Evolutionary conservation across 768 basidiomycete genomes (phyloP).

Genomic region (Auricularia sp.): DNA sequence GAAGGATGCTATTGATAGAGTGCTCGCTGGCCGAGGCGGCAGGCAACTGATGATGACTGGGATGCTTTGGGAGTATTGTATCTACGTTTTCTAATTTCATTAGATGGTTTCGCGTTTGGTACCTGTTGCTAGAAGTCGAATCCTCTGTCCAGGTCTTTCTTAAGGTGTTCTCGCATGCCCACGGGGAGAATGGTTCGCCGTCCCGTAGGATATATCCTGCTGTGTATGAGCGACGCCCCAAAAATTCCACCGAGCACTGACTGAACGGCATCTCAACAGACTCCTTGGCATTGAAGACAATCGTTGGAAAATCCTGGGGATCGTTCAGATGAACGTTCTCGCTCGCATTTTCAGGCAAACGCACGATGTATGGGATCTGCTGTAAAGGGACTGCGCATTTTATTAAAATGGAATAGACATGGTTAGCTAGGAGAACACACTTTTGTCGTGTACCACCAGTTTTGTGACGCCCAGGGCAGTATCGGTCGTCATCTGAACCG

Average conservation of each 20-base stretch:
- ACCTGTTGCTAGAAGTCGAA: slow-evolving; percentile 56
- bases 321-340: background rate
- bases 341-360: slow-evolving; percentile 16
- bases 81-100: background rate
- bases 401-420: background rate
- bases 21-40: background rate
- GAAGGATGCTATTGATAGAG: background rate
- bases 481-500: slow-evolving; percentile 97
- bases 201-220: slow-evolving; percentile 39
- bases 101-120: background rate
- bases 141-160: slow-evolving; percentile 76
- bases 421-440: slow-evolving; percentile 23
- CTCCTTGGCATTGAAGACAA: slow-evolving; percentile 76
- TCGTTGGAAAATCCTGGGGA: slow-evolving; percentile 76
- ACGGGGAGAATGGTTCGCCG: slow-evolving; percentile 63
- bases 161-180: slow-evolving; percentile 80
- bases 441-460: slow-evolving; percentile 61
- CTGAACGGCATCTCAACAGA: slow-evolving; percentile 98
- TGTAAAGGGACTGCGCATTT: slow-evolving; percentile 33
- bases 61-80: background rate
- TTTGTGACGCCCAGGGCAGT: slow-evolving; percentile 91
- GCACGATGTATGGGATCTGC: slow-evolving; percentile 62
- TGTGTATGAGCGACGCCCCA: slow-evolving; percentile 28
- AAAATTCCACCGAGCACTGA: slow-evolving; percentile 28
- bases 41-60: background rate